Base-by-base conservation (phyloP, 2,329 filamentous ascomycete species). In the Cordyceps pruinosa region DNA sequence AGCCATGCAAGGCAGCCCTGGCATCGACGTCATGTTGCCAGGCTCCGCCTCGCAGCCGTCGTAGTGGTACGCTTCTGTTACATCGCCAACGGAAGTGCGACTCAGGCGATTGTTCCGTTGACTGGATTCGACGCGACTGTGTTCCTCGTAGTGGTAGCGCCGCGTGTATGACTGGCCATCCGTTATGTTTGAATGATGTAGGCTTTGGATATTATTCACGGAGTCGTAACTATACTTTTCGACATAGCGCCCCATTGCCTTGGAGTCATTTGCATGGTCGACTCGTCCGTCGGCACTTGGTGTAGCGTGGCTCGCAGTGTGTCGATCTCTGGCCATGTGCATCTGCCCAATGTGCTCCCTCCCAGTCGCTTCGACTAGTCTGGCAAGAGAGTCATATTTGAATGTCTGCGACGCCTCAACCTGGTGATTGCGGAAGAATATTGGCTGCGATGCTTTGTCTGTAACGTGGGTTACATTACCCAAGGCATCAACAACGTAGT, bases 341-440 rank as follows among this genome's bases (percentile, higher is more conserved):
- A 58, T 57, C 53, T 59, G 58, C 12, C 52, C 58, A 46, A 59
- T 28, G 37, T 57, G 58, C 41, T 59, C 58, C 23, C 58, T 47
- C 28, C 58, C 58, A 13, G 53, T 56, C n/a, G 53, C 52, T 42
- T 57, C 45, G 32, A 59, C 32, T 12, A 59, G 25, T 23, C 53
- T 41, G 26, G 37, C 56, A 30, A 56, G 53, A 19, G 58, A 52
- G 42, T 59, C 58, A 23, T 59, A 57, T 9, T 30, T 46, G 39
- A 56, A 59, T 28, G 45, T 34, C 45, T 56, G 56, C 30, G 37
- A 42, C 5, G 65, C 62, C 1, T 62, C 59, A n/a, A 64, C 58
- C 3, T 30, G 3, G 8, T 56, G 30, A 26, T 63, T 63, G 23
- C 60, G 57, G 53, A 67, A 67, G 49, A 61, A 66, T 13, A 64